phyloP scores from a whole-genome alignment of 2,329 filamentous ascomycete genomes.

The Xylaria sp. region DNA sequence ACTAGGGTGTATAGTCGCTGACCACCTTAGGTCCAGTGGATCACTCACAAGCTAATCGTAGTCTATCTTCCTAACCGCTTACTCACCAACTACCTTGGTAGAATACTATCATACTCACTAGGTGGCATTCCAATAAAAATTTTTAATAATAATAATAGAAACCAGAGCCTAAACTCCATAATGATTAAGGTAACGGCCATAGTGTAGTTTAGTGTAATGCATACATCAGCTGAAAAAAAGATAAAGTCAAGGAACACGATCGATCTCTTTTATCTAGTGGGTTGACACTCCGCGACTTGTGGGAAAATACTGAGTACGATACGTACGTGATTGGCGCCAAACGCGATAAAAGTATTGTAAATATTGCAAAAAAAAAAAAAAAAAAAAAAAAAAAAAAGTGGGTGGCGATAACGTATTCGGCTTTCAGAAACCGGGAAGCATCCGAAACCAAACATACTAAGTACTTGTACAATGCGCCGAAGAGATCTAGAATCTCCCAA shows the following conservation, averaged over 20 bases:
- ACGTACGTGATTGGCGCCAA: background rate
- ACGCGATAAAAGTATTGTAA: background rate
- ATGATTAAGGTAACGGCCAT: no score
- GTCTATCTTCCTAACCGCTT: background rate
- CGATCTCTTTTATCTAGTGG: background rate
- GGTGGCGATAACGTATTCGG: constrained; percentile 8
- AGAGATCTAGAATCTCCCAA: constrained; percentile 16
- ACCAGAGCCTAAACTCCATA: background rate
- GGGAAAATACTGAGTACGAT: background rate
- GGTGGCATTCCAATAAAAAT: background rate
- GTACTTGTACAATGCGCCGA: background rate
- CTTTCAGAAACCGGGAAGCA: constrained; percentile 10
- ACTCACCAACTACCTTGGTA: constrained; percentile 11
- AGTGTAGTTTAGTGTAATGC: no score
- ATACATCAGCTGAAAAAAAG: no score
- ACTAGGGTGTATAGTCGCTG: background rate
- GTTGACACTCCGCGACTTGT: background rate
- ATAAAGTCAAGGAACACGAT: no score
- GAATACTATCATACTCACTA: background rate
- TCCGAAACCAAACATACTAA: constrained; percentile 13
- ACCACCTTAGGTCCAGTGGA: background rate
- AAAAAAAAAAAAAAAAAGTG: no score
- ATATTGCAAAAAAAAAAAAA: no score
- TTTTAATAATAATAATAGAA: no score
- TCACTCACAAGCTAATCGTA: constrained; percentile 1